A percentile compares a stretch with the other conserved stretches of the same genome.
These are phyloP conservation scores for Peziza echinospora DNA, from an alignment of 495 filamentous ascomycete genomes.

Conservation along the genomic window DNA sequence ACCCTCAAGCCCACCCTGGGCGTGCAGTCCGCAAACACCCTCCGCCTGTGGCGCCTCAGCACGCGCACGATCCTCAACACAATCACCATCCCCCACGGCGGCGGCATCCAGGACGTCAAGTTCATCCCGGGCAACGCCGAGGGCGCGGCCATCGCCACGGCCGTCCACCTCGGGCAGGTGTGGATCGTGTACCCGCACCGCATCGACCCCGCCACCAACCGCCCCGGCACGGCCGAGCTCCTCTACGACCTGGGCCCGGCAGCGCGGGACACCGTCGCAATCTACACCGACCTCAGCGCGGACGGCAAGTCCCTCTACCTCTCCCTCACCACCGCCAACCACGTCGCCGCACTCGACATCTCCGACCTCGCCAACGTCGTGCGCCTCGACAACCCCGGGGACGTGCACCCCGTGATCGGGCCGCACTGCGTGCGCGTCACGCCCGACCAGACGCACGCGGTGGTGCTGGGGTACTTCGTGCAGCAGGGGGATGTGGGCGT, in stretches of 20 bases:
- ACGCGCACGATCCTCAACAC: slow-evolving; percentile 34
- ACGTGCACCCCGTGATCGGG: slow-evolving; percentile 35
- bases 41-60: slow-evolving; percentile 36
- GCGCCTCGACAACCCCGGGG: slow-evolving; percentile 37
- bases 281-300: slow-evolving; percentile 39
- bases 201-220: slow-evolving; percentile 30
- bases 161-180: slow-evolving; percentile 38
- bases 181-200: slow-evolving; percentile 45
- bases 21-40: slow-evolving; percentile 31
- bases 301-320: slow-evolving; percentile 39
- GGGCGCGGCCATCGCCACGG: slow-evolving; percentile 36
- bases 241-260: slow-evolving; percentile 36
- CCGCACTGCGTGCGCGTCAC: slow-evolving; percentile 45
- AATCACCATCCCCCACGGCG: slow-evolving; percentile 38
- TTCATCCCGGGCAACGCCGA: slow-evolving; percentile 41
- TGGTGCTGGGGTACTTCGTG: slow-evolving; percentile 44
- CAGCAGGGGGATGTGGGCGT: slow-evolving; percentile 31
- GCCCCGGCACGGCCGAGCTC: slow-evolving; percentile 33
- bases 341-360: slow-evolving; percentile 43
- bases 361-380: slow-evolving; percentile 36
- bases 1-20: slow-evolving; percentile 37
- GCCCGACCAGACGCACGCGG: slow-evolving; percentile 39
- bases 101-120: slow-evolving; percentile 43
- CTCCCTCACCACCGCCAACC: slow-evolving; percentile 39
- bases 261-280: slow-evolving; percentile 34